Evolutionary conservation across 352 stramenopile genomes (phyloP).

Genomic region (Globisporangium camurandrum): DNA sequence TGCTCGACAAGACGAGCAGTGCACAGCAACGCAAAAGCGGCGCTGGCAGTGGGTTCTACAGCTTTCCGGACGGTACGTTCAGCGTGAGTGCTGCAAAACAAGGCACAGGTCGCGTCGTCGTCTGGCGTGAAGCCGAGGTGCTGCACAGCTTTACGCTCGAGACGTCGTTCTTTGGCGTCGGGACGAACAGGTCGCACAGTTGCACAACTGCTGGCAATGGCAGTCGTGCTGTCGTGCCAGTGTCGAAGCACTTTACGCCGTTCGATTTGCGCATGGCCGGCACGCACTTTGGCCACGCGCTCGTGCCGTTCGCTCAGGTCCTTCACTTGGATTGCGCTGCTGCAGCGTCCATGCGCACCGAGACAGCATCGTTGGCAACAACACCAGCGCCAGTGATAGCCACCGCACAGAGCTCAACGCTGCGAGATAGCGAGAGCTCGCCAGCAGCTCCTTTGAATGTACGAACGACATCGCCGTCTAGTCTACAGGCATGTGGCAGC

Average conservation of each 20-base stretch:
- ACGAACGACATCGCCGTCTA: no score
- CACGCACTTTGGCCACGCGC: constrained; percentile 38
- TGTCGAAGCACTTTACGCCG: constrained; percentile 32
- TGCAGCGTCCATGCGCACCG: not conserved
- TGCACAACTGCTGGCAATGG: not conserved
- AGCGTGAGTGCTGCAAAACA: constrained; percentile 50
- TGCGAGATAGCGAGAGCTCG: no score
- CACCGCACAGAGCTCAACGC: no score
- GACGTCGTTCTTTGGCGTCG: constrained; percentile 63
- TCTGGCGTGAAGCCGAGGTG: constrained; percentile 55
- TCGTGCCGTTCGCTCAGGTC: constrained; percentile 57
- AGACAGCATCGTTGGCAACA: not conserved
- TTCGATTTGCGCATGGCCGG: constrained; percentile 45
- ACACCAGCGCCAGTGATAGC: not conserved
- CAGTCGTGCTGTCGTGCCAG: constrained; percentile 1
- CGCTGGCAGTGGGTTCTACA: constrained; percentile 64
- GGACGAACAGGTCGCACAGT: constrained; percentile 20
- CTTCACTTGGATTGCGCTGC: constrained; percentile 30
- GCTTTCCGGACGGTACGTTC: constrained; percentile 64
- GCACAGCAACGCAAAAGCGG: no score
- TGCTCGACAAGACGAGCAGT: constrained; percentile 47
- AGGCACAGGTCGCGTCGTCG: constrained; percentile 53
- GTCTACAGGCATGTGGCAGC: not conserved
- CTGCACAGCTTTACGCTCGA: constrained; percentile 80
- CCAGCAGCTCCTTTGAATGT: not conserved